Percentiles rank a stretch among this genome's conserved stretches.
Conservation (phyloP, 1,284 basidiomycete species). For the Ceratobasidium papillatum region DNA sequence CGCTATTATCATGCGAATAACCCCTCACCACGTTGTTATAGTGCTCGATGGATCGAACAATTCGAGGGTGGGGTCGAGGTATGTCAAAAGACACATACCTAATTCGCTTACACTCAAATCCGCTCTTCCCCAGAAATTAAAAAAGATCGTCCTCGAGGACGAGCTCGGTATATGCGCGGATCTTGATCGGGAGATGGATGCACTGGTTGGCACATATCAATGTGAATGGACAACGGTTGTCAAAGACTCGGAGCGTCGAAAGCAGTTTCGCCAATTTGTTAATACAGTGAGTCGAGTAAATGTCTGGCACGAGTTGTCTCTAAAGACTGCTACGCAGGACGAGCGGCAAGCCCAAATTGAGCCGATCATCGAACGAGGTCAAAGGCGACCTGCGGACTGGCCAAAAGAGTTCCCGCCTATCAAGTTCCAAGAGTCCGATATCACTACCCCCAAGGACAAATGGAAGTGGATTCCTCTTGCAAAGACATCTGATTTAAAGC, state of each 20-base stretch:
- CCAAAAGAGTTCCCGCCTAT: constrained; percentile 63
- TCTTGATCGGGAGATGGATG: constrained; percentile 75
- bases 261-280: constrained; percentile 72
- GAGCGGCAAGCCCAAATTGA: constrained; percentile 65
- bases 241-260: constrained; percentile 62
- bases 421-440: constrained; percentile 56
- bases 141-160: constrained; percentile 75
- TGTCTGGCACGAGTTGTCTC: not conserved
- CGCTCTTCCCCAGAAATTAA: constrained; percentile 58
- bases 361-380: constrained; percentile 68
- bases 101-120: not conserved
- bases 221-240: constrained; percentile 79
- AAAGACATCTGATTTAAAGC: constrained; percentile 62
- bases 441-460: constrained; percentile 57
- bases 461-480: constrained; percentile 72
- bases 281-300: constrained; percentile 59
- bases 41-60: constrained; percentile 75
- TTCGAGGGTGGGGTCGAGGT: constrained; percentile 76
- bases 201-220: constrained; percentile 70
- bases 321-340: constrained; percentile 48
- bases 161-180: constrained; percentile 78
- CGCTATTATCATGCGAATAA: too few species aligned
- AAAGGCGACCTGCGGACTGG: constrained; percentile 75
- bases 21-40: constrained; percentile 56
- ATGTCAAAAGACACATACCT: constrained; percentile 6